Base-by-base conservation (phyloP, 23 red algal genomes). In the Cyanidioschyzon merolae region DNA sequence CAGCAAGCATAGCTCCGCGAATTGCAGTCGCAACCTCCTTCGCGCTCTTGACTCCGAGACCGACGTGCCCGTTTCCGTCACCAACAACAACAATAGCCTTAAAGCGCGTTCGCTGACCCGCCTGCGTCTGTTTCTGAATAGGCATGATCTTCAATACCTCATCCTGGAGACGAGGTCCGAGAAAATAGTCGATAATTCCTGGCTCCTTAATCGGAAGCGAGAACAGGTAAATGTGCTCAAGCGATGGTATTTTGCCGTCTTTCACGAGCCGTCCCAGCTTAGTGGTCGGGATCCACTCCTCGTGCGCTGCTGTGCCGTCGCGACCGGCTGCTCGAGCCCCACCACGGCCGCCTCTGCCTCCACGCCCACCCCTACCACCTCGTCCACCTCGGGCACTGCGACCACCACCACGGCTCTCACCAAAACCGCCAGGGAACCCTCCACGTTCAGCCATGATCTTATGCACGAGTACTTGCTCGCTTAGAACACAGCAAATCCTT, bases 101-200 rank as follows among this genome's bases (percentile, higher is more conserved):
- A 67, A 98, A 98, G 39, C 94, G 88, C n/a, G 94, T 98, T 36
- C 94, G 80, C 83, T 98, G 94, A 3, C 94, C 94, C 31, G 94
- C 94, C 41, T 88, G 89, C 1, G 94, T 98, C 77, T 98, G 94
- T 84, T 98, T 98, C 76, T 98, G 94, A 1, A 98, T 88, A 18
- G 94, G 84, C 88, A 92, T 98, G 81, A 98, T 98, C 77, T 98
- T 98, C 51, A 98, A 80, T 34, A 98, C 94, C 75, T 98, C 94
- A 58, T 98, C 94, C 54, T 91, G 79, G 1, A 98, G 86, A 17
- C 15, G 17, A 27, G 77, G 75, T 37, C 85, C 83, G 54, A 91
- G 83, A 30, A 98, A 84, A 0, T 80, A 68, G 76, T 98, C 94
- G 16, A 98, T 89, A 50, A 98, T 98, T 67, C 90, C 87, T 50